phyloP scores from a whole-genome alignment of 139 green algal species.

The Micractinium sp. region DNA sequence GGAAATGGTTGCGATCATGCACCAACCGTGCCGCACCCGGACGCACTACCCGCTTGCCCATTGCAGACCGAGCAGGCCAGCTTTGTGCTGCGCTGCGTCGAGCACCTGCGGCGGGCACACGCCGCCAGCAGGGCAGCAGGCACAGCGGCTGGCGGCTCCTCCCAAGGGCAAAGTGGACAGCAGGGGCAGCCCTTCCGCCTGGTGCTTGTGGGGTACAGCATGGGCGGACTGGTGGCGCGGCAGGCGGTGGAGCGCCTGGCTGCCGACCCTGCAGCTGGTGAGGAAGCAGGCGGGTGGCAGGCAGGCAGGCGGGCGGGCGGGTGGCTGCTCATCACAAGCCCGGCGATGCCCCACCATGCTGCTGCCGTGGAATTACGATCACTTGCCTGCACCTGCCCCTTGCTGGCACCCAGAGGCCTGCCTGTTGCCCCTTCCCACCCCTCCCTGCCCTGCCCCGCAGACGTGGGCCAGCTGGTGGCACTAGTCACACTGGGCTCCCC shows the following conservation, averaged over 20 bases:
- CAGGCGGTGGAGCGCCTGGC: not conserved
- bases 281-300: not conserved
- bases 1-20: not conserved
- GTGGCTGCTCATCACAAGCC: not conserved
- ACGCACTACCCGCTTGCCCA: not conserved
- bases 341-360: not conserved
- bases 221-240: constrained; percentile 28
- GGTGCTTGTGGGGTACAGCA: constrained; percentile 37
- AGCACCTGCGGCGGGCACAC: not conserved
- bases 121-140: not conserved
- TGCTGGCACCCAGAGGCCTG: not conserved
- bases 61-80: constrained; percentile 1
- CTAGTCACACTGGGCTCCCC: constrained; percentile 21
- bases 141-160: not conserved
- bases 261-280: constrained; percentile 4
- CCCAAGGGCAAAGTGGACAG: not conserved
- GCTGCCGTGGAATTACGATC: not conserved
- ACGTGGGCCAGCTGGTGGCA: constrained; percentile 6
- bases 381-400: no score
- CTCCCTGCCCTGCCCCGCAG: not conserved
- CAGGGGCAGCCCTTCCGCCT: constrained; percentile 17
- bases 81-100: constrained; percentile 23
- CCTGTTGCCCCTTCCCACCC: not conserved
- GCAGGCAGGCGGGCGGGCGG: no score
- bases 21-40: not conserved